Evolutionary conservation across 352 stramenopile genomes (phyloP), one percentile per base, ranked within the genome.

Genomic region (Albugo laibachii): DNA sequence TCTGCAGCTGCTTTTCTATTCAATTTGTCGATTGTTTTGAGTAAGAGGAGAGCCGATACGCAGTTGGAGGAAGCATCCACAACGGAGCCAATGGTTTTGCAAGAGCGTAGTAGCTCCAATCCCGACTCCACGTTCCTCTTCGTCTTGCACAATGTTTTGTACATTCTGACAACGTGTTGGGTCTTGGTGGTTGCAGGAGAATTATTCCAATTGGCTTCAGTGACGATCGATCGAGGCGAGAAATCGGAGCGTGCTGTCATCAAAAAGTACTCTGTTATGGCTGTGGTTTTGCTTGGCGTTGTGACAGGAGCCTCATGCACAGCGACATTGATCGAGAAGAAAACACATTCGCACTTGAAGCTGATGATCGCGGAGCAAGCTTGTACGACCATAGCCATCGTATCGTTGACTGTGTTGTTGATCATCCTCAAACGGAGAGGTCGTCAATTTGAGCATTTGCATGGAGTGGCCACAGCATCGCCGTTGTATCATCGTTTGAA

Each of bases 121-220:
- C 51, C 58, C 21, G 51, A 79, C 19, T 62, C 56, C 11, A 64
- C 56, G 15, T 52, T 53, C 35, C 51, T 82, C 1, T 74, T 65
- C 36, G 54, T 62, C 27, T 46, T 65, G 8, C 61, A 82, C 44
- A 82, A 80, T 49, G 51, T 82, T 16, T 72, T 76, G 34, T 74
- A 79, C 49, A 52, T 82, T 18, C 51, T 82, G 13, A 73, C 63
- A 44, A 69, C 38, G 8, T 43, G 8, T 24, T 43, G 38, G 38
- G 8, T 43, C 8, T 8, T 43, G 38, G 20, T 43, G 38, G 20
- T 24, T 24, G 20, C 38, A 24, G 3, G 38, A 24, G 38, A 43
- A 43, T 24, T 43, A 24, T 43, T 43, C 38, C 3, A 43, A 24
- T 43, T 43, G 38, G 38, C 38, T 10, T 24, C 20, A 8, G 20